Percentiles rank a stretch among this genome's conserved stretches.
Evolutionary conservation across 768 basidiomycete species (phyloP).

Genomic region (Suillus luteus): DNA sequence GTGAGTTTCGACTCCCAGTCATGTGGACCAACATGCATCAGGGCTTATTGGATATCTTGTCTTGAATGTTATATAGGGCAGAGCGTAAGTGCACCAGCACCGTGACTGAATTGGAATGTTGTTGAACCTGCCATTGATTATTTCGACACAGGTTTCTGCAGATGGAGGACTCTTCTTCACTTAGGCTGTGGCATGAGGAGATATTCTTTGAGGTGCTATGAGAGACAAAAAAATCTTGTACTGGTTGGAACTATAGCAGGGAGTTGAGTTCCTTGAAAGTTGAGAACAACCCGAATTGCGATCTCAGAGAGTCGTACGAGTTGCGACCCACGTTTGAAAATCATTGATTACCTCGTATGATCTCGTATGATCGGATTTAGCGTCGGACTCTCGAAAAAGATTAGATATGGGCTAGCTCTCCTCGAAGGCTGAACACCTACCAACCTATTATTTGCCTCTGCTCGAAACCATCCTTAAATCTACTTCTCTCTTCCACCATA

Average conservation of each 20-base stretch:
- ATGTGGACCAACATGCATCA: not conserved
- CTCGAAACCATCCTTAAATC: slow-evolving; percentile 1
- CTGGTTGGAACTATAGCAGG: not conserved
- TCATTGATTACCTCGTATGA: slow-evolving; percentile 1
- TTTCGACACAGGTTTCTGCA: not conserved
- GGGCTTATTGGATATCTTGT: not conserved
- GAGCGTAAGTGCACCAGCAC: not conserved
- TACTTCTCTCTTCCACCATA: not conserved
- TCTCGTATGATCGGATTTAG: slow-evolving; percentile 3
- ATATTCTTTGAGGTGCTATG: not conserved
- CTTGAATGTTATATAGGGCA: not conserved
- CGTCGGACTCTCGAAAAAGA: slow-evolving; percentile 8
- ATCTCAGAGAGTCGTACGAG: not conserved
- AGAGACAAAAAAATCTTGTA: not conserved
- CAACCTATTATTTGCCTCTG: not conserved
- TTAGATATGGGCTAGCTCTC: slow-evolving; percentile 5
- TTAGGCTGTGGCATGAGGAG: not conserved
- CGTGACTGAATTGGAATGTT: not conserved
- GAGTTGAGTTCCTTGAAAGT: not conserved
- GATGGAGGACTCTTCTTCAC: not conserved
- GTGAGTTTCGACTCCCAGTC: slow-evolving; percentile 15
- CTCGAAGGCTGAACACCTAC: slow-evolving; percentile 1
- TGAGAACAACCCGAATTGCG: not conserved
- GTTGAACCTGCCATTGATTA: not conserved
- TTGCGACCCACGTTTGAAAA: not conserved